A percentile compares a stretch with the other conserved stretches of the same genome.
phyloP scores from a whole-genome alignment of 345 rosid genomes.

The Murraya koenigii region DNA sequence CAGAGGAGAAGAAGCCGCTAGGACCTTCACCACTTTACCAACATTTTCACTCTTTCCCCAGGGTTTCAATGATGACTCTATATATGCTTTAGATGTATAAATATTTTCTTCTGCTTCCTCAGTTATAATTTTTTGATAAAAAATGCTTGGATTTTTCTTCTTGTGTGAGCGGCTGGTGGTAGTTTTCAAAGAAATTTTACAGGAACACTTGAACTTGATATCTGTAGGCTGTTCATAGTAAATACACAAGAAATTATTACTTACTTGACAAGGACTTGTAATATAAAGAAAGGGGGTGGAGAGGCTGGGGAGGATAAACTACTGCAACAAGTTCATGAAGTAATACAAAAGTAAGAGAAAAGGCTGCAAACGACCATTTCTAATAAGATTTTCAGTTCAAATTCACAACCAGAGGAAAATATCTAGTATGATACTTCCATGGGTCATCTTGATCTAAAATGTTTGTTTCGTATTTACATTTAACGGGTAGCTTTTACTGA shows the following conservation, averaged over 20 bases:
- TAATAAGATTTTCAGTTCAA: background rate
- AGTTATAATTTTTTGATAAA: constrained; percentile 20
- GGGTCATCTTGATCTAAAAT: background rate
- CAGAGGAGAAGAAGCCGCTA: background rate
- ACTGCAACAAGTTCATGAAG: background rate
- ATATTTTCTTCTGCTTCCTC: constrained; percentile 38
- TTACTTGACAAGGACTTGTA: background rate
- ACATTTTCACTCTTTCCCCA: constrained; percentile 18
- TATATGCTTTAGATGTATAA: constrained; percentile 32
- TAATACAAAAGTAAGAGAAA: background rate
- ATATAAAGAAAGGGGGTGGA: background rate
- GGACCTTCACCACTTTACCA: constrained; percentile 14
- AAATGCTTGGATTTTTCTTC: constrained; percentile 17
- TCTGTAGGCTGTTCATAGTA: constrained; percentile 36
- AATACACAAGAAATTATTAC: background rate
- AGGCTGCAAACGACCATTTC: background rate
- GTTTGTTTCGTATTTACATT: background rate
- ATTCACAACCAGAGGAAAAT: background rate
- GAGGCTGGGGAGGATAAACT: background rate
- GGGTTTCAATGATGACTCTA: constrained; percentile 27
- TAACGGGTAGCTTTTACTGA: background rate
- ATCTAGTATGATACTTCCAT: background rate
- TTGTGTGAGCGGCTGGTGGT: constrained; percentile 11
- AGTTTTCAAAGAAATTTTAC: constrained; percentile 4
- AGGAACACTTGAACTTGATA: constrained; percentile 17